Evolutionary conservation across 2,329 filamentous ascomycete genomes (phyloP).

Genomic region (Scytalidium sp.): DNA sequence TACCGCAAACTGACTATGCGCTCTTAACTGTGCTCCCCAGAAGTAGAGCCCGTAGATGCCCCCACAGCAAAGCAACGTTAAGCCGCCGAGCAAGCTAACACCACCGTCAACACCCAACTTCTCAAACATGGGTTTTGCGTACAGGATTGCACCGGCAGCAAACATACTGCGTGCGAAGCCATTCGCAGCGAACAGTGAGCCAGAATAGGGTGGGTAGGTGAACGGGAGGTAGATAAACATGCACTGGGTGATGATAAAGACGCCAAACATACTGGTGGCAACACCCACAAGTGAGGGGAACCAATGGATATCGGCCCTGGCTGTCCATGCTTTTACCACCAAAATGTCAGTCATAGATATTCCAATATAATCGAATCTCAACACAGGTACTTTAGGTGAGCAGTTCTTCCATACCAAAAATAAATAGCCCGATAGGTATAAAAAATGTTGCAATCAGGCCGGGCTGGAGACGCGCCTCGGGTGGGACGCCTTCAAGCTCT

Average conservation of each 20-base stretch:
- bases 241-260: slow-evolving; percentile 52
- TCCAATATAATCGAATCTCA: background rate
- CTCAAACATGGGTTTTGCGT: slow-evolving; percentile 54
- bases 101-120: slow-evolving; percentile 56
- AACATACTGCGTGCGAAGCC: slow-evolving; percentile 54
- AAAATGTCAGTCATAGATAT: background rate
- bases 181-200: slow-evolving; percentile 55
- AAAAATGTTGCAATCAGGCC: slow-evolving; percentile 47
- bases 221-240: slow-evolving; percentile 56
- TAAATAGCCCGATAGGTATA: slow-evolving; percentile 52
- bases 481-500: slow-evolving; percentile 39
- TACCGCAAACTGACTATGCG: too few relatives aligned
- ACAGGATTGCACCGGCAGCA: slow-evolving; percentile 55
- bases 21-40: too few relatives aligned
- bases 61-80: slow-evolving; percentile 40
- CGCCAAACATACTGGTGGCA: slow-evolving; percentile 44
- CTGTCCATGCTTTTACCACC: slow-evolving; percentile 38
- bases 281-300: slow-evolving; percentile 53
- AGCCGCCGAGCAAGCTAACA: slow-evolving; percentile 51
- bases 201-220: slow-evolving; percentile 50
- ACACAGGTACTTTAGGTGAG: slow-evolving; percentile 42
- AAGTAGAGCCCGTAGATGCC: too few relatives aligned
- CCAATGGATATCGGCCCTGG: slow-evolving; percentile 46
- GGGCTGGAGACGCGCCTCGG: slow-evolving; percentile 50
- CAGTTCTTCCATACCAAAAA: slow-evolving; percentile 50